Evolutionary conservation across 139 green algal species (phyloP).

Genomic region (Chlamydomonas applanata): DNA sequence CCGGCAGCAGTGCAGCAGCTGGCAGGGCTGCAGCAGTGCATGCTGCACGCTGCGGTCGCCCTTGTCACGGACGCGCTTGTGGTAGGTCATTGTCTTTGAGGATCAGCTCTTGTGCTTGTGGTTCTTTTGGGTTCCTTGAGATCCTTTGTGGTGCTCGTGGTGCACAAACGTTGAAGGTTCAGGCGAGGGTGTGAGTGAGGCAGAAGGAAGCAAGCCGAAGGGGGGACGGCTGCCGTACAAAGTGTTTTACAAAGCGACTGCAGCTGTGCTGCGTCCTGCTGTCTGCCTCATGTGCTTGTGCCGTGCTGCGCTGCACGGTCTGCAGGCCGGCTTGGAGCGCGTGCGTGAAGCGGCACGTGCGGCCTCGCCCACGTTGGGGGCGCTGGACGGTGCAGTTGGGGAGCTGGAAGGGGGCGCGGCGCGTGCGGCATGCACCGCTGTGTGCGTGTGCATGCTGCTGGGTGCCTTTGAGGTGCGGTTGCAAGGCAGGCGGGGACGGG

Average conservation of each 20-base stretch:
- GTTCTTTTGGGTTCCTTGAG: neutral
- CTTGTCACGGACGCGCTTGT: neutral
- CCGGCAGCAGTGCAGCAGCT: neutral
- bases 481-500: neutral
- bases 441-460: slow-evolving; percentile 42
- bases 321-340: no score
- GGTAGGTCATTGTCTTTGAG: neutral
- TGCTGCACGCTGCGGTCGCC: neutral
- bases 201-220: no score
- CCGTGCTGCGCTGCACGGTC: no score
- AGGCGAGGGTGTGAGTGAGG: no score
- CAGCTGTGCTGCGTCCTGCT: no score
- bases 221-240: no score
- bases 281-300: no score
- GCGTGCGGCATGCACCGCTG: slow-evolving; percentile 28
- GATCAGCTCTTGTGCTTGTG: neutral
- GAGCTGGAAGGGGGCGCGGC: slow-evolving; percentile 1
- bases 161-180: no score
- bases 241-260: no score
- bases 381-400: neutral
- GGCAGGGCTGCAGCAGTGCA: neutral
- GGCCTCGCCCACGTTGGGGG: no score
- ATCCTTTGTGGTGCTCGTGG: no score
- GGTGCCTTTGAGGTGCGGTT: slow-evolving; percentile 32
- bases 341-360: no score